phyloP scores from a whole-genome alignment of 1,284 basidiomycete species.

The Moesziomyces sp. region DNA sequence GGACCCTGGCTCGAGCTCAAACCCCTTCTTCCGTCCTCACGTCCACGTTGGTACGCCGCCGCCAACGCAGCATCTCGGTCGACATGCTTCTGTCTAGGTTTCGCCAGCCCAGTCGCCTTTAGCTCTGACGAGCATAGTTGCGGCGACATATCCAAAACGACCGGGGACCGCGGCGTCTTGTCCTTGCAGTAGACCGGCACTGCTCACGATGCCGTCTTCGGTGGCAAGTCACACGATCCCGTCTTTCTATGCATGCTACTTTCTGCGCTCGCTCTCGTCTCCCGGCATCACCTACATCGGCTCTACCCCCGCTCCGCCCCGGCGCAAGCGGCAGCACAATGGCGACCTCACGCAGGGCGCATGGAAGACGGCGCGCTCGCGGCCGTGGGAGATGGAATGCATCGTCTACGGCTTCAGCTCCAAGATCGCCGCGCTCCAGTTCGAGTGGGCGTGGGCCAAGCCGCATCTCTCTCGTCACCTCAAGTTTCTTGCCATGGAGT shows the following conservation, averaged over 20 bases:
- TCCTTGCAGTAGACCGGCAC: neutral
- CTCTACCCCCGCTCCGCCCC: slow-evolving; percentile 82
- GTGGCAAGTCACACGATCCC: slow-evolving; percentile 75
- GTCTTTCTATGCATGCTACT: slow-evolving; percentile 87
- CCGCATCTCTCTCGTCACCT: slow-evolving; percentile 71
- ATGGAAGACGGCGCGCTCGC: slow-evolving; percentile 75
- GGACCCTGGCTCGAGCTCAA: no score
- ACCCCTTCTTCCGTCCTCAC: no score
- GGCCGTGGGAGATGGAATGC: slow-evolving; percentile 91
- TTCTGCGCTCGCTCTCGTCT: slow-evolving; percentile 73
- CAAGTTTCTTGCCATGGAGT: slow-evolving; percentile 37
- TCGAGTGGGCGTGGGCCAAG: slow-evolving; percentile 94
- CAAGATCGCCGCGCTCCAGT: slow-evolving; percentile 82
- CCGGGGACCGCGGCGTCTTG: no score
- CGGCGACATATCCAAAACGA: no score
- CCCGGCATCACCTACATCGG: slow-evolving; percentile 76
- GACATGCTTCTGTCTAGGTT: no score
- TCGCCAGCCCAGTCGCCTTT: no score
- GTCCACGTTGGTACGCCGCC: no score
- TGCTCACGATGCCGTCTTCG: slow-evolving; percentile 42
- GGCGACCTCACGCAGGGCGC: slow-evolving; percentile 82
- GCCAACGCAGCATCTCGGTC: no score
- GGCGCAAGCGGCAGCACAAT: slow-evolving; percentile 85
- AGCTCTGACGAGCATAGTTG: no score
- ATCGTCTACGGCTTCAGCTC: slow-evolving; percentile 89